Base-by-base conservation (phyloP, 352 stramenopile genomes). In the Globisporangium paroecandrum region DNA sequence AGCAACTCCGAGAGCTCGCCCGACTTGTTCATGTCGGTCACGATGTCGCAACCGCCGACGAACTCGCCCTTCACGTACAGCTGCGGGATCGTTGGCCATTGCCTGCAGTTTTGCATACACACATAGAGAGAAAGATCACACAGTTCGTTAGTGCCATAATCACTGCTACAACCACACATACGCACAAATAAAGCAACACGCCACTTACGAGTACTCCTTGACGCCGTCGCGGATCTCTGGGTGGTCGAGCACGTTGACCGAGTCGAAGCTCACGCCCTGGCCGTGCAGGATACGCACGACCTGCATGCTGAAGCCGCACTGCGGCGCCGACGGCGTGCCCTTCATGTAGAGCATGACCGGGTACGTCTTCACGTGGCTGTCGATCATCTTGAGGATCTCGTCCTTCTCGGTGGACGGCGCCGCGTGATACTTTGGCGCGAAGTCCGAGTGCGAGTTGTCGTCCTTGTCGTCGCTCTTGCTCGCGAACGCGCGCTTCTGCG, bases 321-420 rank as follows among this genome's bases (percentile, higher is more conserved):
- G 91, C 46, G 98, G 98, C 71, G 93, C 85, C 68, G 83, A 84
- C 41, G 98, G 97, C 67, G 97, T 99, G 63, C 98, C 98, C 81
- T 99, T 99, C 98, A 99, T 99, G 88, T 99, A 99, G 0, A 99
- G 85, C 96, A 99, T 99, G 36, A 99, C 77, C 6, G 81, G 89
- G 81, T 99, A 91, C 68, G 81, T 89, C 71, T 95, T 93, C 38
- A 97, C 87, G 71, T 95, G 87, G 73, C 77, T 94, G 54, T 95
- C 82, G 71, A 97, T 97, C 82, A 96, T 93, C 69, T 93, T 92
- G 68, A 94, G 73, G 69, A 97, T 89, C 69, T 95, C 89, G 63
- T 96, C 86, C 75, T 91, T 91, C 72, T 96, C 85, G 53, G 71
- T 86, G n/a, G 89, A 94, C 72, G 85, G 83, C 65, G 85, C 86